These are phyloP conservation scores for Pythium phragmiticola DNA, from an alignment of 352 stramenopile genomes.

Conservation along the genomic window DNA sequence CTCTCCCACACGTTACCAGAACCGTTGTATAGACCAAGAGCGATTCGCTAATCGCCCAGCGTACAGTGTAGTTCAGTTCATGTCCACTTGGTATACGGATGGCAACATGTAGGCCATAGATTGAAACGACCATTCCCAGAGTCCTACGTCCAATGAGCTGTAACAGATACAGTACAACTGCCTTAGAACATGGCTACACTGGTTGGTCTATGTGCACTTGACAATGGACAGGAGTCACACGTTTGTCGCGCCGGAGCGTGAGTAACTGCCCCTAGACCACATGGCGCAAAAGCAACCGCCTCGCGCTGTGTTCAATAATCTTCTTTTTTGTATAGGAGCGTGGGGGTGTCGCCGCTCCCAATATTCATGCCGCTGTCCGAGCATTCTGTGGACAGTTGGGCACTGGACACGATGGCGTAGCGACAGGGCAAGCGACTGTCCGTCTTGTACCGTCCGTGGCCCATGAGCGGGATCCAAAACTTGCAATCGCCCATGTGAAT, in stretches of 20 bases:
- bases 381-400: not conserved
- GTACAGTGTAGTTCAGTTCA: not conserved
- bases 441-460: not conserved
- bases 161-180: not conserved
- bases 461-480: not conserved
- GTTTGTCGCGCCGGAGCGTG: not conserved
- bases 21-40: not conserved
- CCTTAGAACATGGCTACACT: slow-evolving; percentile 1
- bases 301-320: not conserved
- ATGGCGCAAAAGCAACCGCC: slow-evolving; percentile 4
- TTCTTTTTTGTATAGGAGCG: slow-evolving; percentile 7
- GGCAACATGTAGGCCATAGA: not conserved
- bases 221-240: slow-evolving; percentile 10
- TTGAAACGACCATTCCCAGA: not conserved
- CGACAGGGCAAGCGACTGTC: not conserved
- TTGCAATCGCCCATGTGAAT: too few relatives aligned
- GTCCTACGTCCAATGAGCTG: not conserved
- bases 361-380: not conserved
- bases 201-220: not conserved
- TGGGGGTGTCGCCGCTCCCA: not conserved
- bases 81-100: slow-evolving; percentile 4
- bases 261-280: slow-evolving; percentile 3
- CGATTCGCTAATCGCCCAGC: not conserved
- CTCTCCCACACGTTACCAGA: too few relatives aligned
- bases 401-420: slow-evolving; percentile 6